Conservation (phyloP, 2,329 filamentous ascomycete genomes). For the Neofusicoccum sp. region DNA sequence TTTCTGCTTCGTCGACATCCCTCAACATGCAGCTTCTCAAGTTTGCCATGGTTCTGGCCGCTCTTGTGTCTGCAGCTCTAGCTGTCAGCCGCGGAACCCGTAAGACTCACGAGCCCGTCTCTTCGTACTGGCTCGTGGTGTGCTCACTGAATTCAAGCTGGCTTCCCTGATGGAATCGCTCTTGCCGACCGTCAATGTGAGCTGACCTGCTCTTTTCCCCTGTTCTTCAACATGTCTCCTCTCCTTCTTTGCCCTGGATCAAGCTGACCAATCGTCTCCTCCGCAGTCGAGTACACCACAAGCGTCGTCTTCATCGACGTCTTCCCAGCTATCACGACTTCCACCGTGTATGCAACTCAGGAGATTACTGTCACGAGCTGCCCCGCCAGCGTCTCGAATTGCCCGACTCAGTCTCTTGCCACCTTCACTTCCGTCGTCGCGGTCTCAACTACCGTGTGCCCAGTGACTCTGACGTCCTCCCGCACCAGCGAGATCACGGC, state of each 20-base stretch:
- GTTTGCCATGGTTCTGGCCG: conserved; percentile 5
- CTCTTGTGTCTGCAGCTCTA: conserved; percentile 9
- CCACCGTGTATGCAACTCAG: conserved; percentile 43
- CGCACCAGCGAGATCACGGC: conserved; percentile 4
- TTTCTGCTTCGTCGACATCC: background rate
- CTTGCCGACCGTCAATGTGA: background rate
- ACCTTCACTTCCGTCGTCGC: conserved; percentile 41
- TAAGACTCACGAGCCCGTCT: background rate
- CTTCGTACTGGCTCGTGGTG: background rate
- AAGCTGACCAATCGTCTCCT: background rate
- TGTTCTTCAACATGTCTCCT: too few relatives aligned
- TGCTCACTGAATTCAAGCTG: background rate
- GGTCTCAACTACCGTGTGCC: conserved; percentile 46
- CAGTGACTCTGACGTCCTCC: conserved; percentile 33
- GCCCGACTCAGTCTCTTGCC: conserved; percentile 35
- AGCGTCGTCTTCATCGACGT: conserved; percentile 25
- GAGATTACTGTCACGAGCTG: conserved; percentile 44
- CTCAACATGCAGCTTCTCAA: conserved; percentile 17
- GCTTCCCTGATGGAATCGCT: background rate
- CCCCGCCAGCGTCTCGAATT: conserved; percentile 38
- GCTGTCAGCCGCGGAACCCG: background rate
- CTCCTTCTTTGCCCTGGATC: too few relatives aligned
- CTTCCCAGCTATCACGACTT: conserved; percentile 37
- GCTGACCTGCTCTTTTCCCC: background rate
- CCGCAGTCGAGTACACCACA: background rate